Evolutionary conservation across 345 rosid genomes (phyloP).

Genomic region (Gossypium bickii): DNA sequence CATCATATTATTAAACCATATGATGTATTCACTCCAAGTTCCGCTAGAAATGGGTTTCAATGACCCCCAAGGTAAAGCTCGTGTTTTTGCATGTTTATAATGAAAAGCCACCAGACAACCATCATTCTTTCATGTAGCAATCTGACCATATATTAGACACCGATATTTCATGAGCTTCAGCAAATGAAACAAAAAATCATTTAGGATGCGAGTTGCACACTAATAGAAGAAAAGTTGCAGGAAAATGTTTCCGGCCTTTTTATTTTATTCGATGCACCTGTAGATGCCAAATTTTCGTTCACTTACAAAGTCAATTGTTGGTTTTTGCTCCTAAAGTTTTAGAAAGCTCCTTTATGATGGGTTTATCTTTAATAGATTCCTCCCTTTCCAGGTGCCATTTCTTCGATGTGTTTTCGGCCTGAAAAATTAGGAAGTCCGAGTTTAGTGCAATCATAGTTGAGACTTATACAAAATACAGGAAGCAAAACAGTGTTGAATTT

Average conservation of each 20-base stretch:
- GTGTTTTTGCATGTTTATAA: no score
- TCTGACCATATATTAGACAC: no score
- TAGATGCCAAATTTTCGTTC: background rate
- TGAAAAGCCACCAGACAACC: no score
- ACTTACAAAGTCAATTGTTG: conserved; percentile 21
- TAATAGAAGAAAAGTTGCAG: background rate
- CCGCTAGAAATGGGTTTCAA: no score
- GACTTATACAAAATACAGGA: background rate
- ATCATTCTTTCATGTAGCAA: no score
- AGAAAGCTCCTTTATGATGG: conserved; percentile 70
- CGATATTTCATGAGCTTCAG: no score
- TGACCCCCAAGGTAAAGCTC: no score
- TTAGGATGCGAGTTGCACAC: background rate
- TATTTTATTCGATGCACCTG: background rate
- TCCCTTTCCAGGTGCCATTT: conserved; percentile 60
- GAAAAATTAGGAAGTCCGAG: conserved; percentile 16
- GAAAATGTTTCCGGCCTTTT: background rate
- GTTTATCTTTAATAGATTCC: conserved; percentile 52
- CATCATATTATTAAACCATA: no score
- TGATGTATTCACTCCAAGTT: no score
- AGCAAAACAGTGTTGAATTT: conserved; percentile 4
- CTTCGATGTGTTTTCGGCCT: conserved; percentile 60
- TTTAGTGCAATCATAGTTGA: background rate
- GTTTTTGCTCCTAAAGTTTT: conserved; percentile 50
- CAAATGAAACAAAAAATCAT: no score